A percentile compares a stretch with the other conserved stretches of the same genome.
These are phyloP conservation scores for Trichoderma lentiforme DNA, from an alignment of 2,329 filamentous ascomycete genomes.

Conservation along the genomic window DNA sequence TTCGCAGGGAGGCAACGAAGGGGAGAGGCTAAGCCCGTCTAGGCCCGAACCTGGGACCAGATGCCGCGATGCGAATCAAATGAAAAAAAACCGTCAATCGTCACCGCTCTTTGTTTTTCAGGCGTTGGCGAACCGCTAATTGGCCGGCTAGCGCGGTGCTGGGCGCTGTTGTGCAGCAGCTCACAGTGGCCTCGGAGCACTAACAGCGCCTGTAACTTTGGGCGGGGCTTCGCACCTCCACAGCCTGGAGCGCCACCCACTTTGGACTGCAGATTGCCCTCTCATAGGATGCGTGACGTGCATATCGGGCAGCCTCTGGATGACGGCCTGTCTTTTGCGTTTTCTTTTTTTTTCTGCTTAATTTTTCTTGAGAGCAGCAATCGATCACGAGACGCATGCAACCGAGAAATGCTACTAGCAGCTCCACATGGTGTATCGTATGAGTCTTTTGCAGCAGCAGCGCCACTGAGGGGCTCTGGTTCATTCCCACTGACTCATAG, in stretches of 20 bases:
- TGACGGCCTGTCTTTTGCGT: background rate
- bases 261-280: constrained; percentile 4
- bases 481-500: constrained; percentile 11
- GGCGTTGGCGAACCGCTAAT: background rate
- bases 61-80: background rate
- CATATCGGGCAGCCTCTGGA: constrained; percentile 2
- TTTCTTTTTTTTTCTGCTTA: background rate
- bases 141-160: background rate
- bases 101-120: constrained; percentile 18
- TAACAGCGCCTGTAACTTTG: constrained; percentile 4
- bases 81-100: background rate
- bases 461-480: constrained; percentile 6
- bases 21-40: constrained; percentile 14
- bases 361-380: background rate
- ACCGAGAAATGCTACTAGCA: background rate
- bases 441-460: constrained; percentile 3
- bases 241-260: constrained; percentile 7
- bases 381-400: constrained; percentile 9
- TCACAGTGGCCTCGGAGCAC: background rate
- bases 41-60: background rate
- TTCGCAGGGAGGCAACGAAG: constrained; percentile 18
- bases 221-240: constrained; percentile 3
- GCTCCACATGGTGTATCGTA: constrained; percentile 1
- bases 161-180: constrained; percentile 10
- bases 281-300: constrained; percentile 8